phyloP scores from a whole-genome alignment of 1,284 basidiomycete species.

The Anthracocystis panici-leucophaei region DNA sequence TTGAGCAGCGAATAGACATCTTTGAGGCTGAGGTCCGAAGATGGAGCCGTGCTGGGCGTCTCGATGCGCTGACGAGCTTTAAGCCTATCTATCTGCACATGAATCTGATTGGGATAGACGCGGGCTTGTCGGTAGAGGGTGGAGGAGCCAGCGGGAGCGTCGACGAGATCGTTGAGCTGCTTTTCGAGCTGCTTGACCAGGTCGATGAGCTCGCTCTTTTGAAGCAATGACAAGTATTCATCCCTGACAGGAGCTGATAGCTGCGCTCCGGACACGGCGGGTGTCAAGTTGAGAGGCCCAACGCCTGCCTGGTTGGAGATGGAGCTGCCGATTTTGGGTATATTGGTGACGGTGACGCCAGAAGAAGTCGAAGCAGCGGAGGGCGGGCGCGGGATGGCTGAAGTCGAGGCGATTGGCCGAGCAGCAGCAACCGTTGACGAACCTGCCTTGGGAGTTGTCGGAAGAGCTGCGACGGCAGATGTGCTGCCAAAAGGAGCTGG shows the following conservation, averaged over 20 bases:
- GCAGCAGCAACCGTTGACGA: constrained; percentile 1
- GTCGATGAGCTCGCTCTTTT: constrained; percentile 49
- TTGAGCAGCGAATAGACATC: constrained; percentile 50
- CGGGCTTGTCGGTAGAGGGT: constrained; percentile 43
- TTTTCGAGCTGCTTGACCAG: constrained; percentile 51
- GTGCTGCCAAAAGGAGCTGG: constrained; percentile 10
- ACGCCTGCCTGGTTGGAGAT: constrained; percentile 41
- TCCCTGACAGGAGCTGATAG: constrained; percentile 19
- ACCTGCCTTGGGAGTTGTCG: not conserved
- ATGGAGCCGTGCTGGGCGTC: constrained; percentile 9
- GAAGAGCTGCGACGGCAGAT: constrained; percentile 4
- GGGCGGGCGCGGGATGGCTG: constrained; percentile 7
- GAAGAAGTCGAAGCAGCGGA: constrained; percentile 13
- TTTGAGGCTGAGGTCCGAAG: constrained; percentile 42
- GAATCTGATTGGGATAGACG: constrained; percentile 46
- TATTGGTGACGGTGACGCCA: constrained; percentile 47
- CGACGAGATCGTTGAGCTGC: constrained; percentile 38
- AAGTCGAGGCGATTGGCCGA: not conserved
- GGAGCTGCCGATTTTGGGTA: constrained; percentile 44
- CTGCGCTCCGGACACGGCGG: constrained; percentile 36
- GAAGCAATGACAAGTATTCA: constrained; percentile 45
- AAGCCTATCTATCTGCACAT: constrained; percentile 43
- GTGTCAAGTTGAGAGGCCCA: constrained; percentile 36
- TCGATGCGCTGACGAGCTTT: constrained; percentile 37
- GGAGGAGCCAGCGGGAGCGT: constrained; percentile 38